Evolutionary conservation across 2,329 filamentous ascomycete genomes (phyloP), one percentile per base, ranked within the genome.

Genomic region (Aspergillus cejpii): DNA sequence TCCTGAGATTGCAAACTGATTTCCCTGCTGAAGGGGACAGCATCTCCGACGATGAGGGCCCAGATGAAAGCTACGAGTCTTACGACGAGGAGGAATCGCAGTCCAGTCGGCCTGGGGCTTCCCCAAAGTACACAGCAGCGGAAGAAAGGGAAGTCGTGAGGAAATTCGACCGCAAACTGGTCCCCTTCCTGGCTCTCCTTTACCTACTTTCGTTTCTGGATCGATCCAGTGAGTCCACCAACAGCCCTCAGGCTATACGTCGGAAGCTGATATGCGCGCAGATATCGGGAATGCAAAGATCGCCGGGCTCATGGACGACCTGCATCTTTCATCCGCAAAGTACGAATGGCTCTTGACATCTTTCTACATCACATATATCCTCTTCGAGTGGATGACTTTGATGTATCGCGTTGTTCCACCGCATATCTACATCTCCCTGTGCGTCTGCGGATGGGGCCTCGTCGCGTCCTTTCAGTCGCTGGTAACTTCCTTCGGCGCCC

Each of bases 191-290:
- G 51, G 85, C 87, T 8, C 63, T 91, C 47, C 74, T 95, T 10
- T 96, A 92, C 62, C 78, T 94, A 74, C 72, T 95, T 50, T 85
- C 83, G 51, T 95, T 94, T 62, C 68, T 95, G 53, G 89, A 95
- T 65, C 77, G 89, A 53, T 90, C 86, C 14, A 94, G 87, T 89
- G 72, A 50, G 75, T 70, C 45, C 19, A 45, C 17, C 37, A 11
- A 21, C 37, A 37, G 20, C 15, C 27, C 6, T 37, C 5, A 19
- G 20, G 15, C 17, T 19, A 15, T 19, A 23, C n/a, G 14, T 19
- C 3, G 11, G 26, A 11, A 23, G 14, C 48, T 54, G 43, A 54
- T 29, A 27, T 31, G 14, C 8, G 19, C 6, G 10, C 45, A 75
- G 75, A 79, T 59, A 78, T 79, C 50, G 79, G 79, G 37, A 82